These are phyloP conservation scores for Nepenthes alata DNA, from an alignment of 179 eudicot genomes.

Conservation along the genomic window DNA sequence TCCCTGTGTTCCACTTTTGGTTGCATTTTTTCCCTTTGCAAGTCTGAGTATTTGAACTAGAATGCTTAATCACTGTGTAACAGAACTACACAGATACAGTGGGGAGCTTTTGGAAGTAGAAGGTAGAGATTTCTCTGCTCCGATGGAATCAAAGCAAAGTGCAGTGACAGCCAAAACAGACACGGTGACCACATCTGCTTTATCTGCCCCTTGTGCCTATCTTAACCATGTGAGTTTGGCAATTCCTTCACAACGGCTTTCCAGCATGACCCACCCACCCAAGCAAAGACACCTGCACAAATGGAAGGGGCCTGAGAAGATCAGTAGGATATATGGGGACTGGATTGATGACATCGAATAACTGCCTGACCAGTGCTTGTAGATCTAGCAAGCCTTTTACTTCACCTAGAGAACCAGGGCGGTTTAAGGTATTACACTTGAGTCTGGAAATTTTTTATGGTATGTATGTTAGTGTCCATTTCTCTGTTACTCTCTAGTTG, in stretches of 20 bases:
- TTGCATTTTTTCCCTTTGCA: no score
- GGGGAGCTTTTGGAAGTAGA: slow-evolving; percentile 60
- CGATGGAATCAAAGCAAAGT: slow-evolving; percentile 48
- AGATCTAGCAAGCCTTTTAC: no score
- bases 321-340: slow-evolving; percentile 88
- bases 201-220: slow-evolving; percentile 46
- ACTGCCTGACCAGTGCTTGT: neutral
- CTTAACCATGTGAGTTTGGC: slow-evolving; percentile 47
- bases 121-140: slow-evolving; percentile 34
- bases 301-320: slow-evolving; percentile 98
- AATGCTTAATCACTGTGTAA: slow-evolving; percentile 3
- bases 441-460: no score
- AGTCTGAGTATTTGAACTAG: neutral
- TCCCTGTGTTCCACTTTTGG: no score
- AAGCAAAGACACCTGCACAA: slow-evolving; percentile 52
- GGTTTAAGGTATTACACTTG: no score
- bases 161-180: slow-evolving; percentile 37
- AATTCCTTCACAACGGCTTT: slow-evolving; percentile 57
- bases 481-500: no score
- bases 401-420: no score
- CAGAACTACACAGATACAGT: slow-evolving; percentile 73
- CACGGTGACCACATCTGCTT: slow-evolving; percentile 18
- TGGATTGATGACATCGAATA: slow-evolving; percentile 84
- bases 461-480: no score
- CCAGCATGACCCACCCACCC: slow-evolving; percentile 33